Conservation (phyloP, 2,329 filamentous ascomycete species). For the Clonostachys chloroleuca region DNA sequence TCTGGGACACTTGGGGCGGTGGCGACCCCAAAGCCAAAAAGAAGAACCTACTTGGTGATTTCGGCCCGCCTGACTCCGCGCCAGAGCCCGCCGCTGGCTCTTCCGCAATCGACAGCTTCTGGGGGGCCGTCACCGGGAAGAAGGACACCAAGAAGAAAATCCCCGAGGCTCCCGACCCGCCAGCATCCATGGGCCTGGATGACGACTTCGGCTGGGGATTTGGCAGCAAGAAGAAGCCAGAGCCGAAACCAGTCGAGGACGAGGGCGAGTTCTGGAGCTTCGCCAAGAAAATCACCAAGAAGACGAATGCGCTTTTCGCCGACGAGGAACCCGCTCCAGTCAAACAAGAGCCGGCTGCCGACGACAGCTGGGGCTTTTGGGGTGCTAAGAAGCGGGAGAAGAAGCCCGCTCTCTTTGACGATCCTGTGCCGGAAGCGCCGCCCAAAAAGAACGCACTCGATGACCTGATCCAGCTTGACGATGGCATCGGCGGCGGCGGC, state of each 20-base stretch:
- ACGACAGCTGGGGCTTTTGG: conserved; percentile 10
- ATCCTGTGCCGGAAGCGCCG: conserved; percentile 9
- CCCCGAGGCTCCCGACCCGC: conserved; percentile 1
- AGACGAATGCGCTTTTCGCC: conserved; percentile 9
- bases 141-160: conserved; percentile 22
- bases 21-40: conserved; percentile 6
- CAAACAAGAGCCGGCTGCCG: conserved; percentile 7
- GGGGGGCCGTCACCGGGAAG: conserved; percentile 14
- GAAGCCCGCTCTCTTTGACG: conserved; percentile 9
- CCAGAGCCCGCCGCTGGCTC: conserved; percentile 4
- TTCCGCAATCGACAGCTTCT: conserved; percentile 7
- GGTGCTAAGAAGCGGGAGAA: conserved; percentile 10
- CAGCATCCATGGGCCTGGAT: conserved; percentile 1
- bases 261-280: conserved; percentile 4
- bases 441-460: conserved; percentile 27
- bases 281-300: conserved; percentile 6
- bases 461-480: conserved; percentile 29
- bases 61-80: conserved; percentile 9
- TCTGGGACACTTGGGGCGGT: conserved; percentile 12
- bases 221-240: conserved; percentile 4
- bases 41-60: conserved; percentile 5
- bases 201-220: conserved; percentile 5
- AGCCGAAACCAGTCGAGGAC: conserved; percentile 5
- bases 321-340: conserved; percentile 3
- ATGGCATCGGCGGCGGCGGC: conserved; percentile 19